phyloP scores from a whole-genome alignment of 1,284 basidiomycete species.

The Heimioporus retisporus region DNA sequence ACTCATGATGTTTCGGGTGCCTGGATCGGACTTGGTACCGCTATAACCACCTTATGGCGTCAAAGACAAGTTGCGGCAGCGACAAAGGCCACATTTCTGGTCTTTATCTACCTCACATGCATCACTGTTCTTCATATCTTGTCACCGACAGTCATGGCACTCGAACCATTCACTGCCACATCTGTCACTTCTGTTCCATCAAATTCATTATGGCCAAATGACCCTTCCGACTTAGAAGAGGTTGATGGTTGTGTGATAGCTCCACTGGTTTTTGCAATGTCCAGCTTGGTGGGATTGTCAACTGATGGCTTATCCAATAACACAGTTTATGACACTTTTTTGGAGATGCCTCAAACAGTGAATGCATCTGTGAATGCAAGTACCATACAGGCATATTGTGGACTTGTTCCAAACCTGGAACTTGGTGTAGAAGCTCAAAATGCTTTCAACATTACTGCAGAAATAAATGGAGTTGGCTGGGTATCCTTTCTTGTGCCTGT shows the following conservation, averaged over 20 bases:
- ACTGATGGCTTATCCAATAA: background rate
- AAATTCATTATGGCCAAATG: slow-evolving; percentile 11
- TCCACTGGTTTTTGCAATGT: background rate
- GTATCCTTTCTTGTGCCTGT: too few species aligned
- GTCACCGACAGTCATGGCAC: slow-evolving; percentile 12
- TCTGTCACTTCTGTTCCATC: background rate
- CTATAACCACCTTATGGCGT: slow-evolving; percentile 8
- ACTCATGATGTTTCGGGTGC: too few species aligned
- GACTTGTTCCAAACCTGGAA: background rate
- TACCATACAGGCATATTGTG: background rate
- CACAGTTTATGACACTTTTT: background rate
- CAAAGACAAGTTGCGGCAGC: slow-evolving; percentile 7
- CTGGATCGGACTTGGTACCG: background rate
- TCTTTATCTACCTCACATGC: slow-evolving; percentile 8
- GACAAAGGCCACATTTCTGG: background rate
- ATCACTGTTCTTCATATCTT: slow-evolving; percentile 4
- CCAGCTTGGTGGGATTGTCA: background rate
- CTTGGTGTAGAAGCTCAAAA: too few species aligned
- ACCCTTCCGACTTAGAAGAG: too few species aligned
- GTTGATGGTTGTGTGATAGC: too few species aligned
- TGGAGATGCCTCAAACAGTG: background rate
- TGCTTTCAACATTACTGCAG: too few species aligned
- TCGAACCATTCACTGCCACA: background rate
- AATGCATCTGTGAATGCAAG: slow-evolving; percentile 5
- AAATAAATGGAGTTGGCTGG: too few species aligned